Percentiles rank a stretch among this genome's conserved stretches.
phyloP scores from a whole-genome alignment of 129 eudicot species.

The Flaveria ramosissima region DNA sequence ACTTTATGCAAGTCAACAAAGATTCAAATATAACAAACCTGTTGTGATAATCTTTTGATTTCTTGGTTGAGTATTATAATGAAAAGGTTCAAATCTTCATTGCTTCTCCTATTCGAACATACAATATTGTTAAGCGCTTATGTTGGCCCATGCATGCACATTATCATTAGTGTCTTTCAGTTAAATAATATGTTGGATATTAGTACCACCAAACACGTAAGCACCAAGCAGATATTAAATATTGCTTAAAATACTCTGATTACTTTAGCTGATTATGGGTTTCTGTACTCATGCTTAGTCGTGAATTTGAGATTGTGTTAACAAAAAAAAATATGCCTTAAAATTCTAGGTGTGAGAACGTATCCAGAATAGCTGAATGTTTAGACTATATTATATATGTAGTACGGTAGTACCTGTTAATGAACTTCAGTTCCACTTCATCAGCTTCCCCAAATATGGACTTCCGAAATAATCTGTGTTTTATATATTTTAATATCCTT shows the following conservation, averaged over 20 bases:
- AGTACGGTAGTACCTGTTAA: constrained; percentile 80
- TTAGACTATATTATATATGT: not conserved
- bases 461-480: constrained; percentile 70
- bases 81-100: constrained; percentile 86
- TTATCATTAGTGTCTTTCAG: not conserved
- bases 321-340: not conserved
- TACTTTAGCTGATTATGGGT: not conserved
- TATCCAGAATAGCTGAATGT: constrained; percentile 14
- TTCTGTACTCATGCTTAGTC: not conserved
- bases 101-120: constrained; percentile 61
- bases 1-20: constrained; percentile 16
- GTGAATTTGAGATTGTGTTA: not conserved
- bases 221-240: not conserved
- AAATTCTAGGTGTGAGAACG: not conserved
- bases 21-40: constrained; percentile 51
- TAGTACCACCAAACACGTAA: not conserved
- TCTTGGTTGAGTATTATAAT: constrained; percentile 84
- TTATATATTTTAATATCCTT: not conserved
- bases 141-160: not conserved
- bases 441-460: constrained; percentile 93
- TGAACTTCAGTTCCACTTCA: constrained; percentile 90
- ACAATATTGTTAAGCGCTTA: constrained; percentile 11
- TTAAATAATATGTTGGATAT: not conserved
- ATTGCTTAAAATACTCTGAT: not conserved
- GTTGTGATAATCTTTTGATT: constrained; percentile 80